Evolutionary conservation across 257 asterid species (phyloP), one percentile per base, ranked within the genome.

Genomic region (Buddleja alternifolia): DNA sequence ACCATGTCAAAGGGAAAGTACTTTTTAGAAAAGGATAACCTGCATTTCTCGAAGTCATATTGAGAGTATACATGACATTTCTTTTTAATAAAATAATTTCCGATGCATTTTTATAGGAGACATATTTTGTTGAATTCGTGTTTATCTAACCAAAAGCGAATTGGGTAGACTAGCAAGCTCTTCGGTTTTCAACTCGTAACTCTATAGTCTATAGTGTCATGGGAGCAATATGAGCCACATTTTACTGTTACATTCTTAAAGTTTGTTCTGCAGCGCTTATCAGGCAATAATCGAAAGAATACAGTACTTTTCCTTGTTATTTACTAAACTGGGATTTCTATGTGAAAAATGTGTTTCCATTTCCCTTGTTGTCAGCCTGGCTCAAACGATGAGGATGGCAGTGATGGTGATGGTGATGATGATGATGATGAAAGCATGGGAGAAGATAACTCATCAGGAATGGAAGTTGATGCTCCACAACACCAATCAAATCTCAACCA

Each of bases 391-490:
- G 64, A 55, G 40, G 66, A 58, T 58, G 60, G 48, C 17, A 69
- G 70, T 57, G 81, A 77, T 42, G 32, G 3, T 15, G 82, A 55
- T 10, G 78, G 8, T 72, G 69, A 50, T n/a, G 63, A 17, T 0
- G 75, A 32, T 12, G 45, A 52, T 10, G 70, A 8, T 40, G 41
- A 40, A 47, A 29, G 34, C 5, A 29, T 29, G 34, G 34, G 1
- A 14, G 77, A 63, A 51, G 74, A 72, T 45, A 76, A 57, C 23
- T 17, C 85, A 2, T 75, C 85, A 0, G 86, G 69, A 60, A 85
- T 83, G 94, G 84, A 63, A 21, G 80, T 82, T 58, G 96, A 85
- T 61, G 77, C 53, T 32, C 74, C 78, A 14, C 66, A 63, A 63
- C 11, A 69, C 2, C 67, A 69, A 15, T 20, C 75, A 32, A 76